Base-by-base conservation (phyloP, 1,284 basidiomycete species). In the Cryptococcus wingfieldii region DNA sequence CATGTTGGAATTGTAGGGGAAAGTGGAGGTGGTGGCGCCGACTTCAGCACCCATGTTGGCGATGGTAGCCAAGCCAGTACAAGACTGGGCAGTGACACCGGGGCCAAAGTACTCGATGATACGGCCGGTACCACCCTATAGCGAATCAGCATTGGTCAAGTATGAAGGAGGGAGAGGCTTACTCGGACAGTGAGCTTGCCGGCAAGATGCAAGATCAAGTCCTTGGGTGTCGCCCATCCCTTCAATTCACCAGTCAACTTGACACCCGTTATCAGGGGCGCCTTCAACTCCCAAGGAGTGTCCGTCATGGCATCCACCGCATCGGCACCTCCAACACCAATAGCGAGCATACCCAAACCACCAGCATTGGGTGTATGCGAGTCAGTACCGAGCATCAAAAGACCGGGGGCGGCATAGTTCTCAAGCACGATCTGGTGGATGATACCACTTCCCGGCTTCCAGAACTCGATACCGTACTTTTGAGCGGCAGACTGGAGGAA, bases 41-140 rank as follows among this genome's bases (percentile, higher is more conserved):
- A 98, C 92, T 80, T 99, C 96, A 23, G 96, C 96, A 58, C 96
- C 96, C 96, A 98, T 99, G 78, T 98, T 98, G 55, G 90, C 88
- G 60, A 97, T 89, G 5, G 93, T 98, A 0, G 94, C 93, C 51
- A 97, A 78, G 63, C 91, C 94, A 60, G 96, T 98, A 72, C 94
- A 97, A 27, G 94, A 96, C 69, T 97, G 92, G 51, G 82, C 82
- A 57, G 82, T 82, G 10, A 98, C 90, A 19, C 95, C 95, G n/a
- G 91, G 86, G 7, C 96, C 96, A 73, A 93, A 96, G 77, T 99
- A 99, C 78, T 98, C 96, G 62, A 98, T 80, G 64, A 99, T 96
- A 55, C 88, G 84, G 51, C 96, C 96, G 12, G 96, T 98, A 31
- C 96, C 96, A 18, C 96, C 95, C 85, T 89, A 59, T 13, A 28